Evolutionary conservation across 2,329 filamentous ascomycete genomes (phyloP), one percentile per base, ranked within the genome.

Genomic region (Paramyrothecium roridum): DNA sequence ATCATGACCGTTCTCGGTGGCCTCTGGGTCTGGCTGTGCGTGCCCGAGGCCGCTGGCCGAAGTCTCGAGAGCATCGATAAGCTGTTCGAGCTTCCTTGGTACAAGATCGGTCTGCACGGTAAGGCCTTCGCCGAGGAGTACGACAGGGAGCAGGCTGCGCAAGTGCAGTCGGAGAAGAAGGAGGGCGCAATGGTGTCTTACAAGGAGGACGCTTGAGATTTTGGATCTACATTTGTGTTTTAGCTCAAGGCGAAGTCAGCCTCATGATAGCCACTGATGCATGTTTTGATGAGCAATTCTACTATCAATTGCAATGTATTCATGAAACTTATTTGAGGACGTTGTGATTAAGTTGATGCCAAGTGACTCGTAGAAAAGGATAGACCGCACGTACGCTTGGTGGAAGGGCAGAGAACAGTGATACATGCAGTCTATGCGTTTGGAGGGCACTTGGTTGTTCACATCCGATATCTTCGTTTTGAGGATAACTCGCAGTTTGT

Each of bases 61-160:
- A 74, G 71, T 47, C 72, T 86, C 12, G 83, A 86, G 71, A 80
- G 77, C 51, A 87, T 89, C 75, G 85, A 89, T 65, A 74, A 76
- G 19, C 69, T 89, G 60, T 89, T 89, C 65, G 79, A 76, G 34
- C 71, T 89, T 54, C 83, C 83, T 1, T 90, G 87, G 87, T 82
- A 86, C 65, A 78, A 82, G 68, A 89, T 90, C 61, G 87, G 87
- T 2, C 68, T 68, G 1, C 64, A 71, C 56, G 76, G 76, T 4
- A 76, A 76, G 56, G 60, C 60, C 33, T 73, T 53, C 26, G 48
- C 48, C 26, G 48, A 50, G 48, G 48, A 50, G 48, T 50, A 50
- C 26, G 48, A 50, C 26, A 10, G 48, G 20, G 21, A 50, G 48
- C 22, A 50, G n/a, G 48, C 48, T 50, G 48, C 21, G 11, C 21